phyloP scores from a whole-genome alignment of 148 eudicot species.

The Agrostemma githago region DNA sequence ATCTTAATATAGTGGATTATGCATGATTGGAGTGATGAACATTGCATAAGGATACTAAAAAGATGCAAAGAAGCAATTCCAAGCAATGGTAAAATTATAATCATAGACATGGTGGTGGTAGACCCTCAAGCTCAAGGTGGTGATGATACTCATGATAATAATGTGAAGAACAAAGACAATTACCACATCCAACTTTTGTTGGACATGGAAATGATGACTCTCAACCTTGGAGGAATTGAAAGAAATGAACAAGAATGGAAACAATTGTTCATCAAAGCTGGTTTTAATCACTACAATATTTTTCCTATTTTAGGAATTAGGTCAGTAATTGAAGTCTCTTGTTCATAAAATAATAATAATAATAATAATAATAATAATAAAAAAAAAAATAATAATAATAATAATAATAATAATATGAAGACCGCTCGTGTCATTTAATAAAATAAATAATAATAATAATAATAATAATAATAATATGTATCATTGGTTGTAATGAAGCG shows the following conservation, averaged over 20 bases:
- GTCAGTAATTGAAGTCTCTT: background rate
- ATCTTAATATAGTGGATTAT: slow-evolving; percentile 14
- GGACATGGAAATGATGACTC: slow-evolving; percentile 13
- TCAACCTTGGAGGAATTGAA: slow-evolving; percentile 10
- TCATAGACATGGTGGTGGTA: slow-evolving; percentile 18
- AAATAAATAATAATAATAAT: no score
- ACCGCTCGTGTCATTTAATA: no score
- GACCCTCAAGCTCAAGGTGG: background rate
- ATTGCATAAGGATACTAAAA: slow-evolving; percentile 21
- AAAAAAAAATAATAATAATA: no score
- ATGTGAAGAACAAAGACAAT: background rate
- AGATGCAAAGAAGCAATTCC: slow-evolving; percentile 22
- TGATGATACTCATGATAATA: no score
- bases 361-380: no score
- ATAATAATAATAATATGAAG: no score
- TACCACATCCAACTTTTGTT: background rate
- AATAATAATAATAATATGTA: no score
- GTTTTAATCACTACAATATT: slow-evolving; percentile 4
- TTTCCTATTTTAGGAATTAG: background rate
- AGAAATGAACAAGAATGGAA: slow-evolving; percentile 27
- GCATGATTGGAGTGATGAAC: slow-evolving; percentile 19
- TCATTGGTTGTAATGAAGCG: no score
- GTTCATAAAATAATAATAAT: no score
- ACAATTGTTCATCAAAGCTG: slow-evolving; percentile 1
- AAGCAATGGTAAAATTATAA: slow-evolving; percentile 14